phyloP scores from a whole-genome alignment of 169 alveolate genomes.

The Babesia bovis region DNA sequence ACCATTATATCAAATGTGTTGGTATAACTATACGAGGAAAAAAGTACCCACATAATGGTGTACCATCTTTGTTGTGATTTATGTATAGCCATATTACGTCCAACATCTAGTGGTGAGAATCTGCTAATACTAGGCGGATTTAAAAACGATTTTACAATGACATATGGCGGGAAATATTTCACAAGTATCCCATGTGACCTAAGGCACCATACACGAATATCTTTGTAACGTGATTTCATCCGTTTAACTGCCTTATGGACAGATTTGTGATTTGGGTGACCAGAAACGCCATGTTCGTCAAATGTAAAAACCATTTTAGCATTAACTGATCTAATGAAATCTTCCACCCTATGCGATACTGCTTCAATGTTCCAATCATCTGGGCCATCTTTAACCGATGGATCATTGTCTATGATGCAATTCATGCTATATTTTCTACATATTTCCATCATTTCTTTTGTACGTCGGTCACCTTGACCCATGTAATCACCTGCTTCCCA shows the following conservation, averaged over 20 bases:
- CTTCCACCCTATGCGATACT: constrained; percentile 9
- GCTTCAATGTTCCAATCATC: constrained; percentile 27
- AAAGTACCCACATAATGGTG: constrained; percentile 39
- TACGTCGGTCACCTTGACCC: constrained; percentile 67
- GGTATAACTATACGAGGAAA: constrained; percentile 32
- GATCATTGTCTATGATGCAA: constrained; percentile 44
- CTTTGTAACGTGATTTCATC: constrained; percentile 5
- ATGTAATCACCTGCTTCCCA: constrained; percentile 55
- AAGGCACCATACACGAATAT: constrained; percentile 31
- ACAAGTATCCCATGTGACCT: background rate
- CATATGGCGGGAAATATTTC: constrained; percentile 27
- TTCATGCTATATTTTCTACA: constrained; percentile 38
- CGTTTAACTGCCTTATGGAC: constrained; percentile 31
- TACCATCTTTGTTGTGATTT: constrained; percentile 32
- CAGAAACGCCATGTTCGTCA: constrained; percentile 72
- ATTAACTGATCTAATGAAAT: constrained; percentile 8
- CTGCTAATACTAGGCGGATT: constrained; percentile 3
- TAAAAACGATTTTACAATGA: background rate
- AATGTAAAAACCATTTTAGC: constrained; percentile 66
- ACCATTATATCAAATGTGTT: constrained; percentile 25
- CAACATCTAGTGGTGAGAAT: constrained; percentile 22
- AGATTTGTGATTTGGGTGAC: constrained; percentile 76
- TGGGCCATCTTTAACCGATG: constrained; percentile 39
- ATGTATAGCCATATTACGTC: constrained; percentile 33
- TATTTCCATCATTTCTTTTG: constrained; percentile 45